phyloP scores from a whole-genome alignment of 441 rosid genomes.

The Gossypium laxum region DNA sequence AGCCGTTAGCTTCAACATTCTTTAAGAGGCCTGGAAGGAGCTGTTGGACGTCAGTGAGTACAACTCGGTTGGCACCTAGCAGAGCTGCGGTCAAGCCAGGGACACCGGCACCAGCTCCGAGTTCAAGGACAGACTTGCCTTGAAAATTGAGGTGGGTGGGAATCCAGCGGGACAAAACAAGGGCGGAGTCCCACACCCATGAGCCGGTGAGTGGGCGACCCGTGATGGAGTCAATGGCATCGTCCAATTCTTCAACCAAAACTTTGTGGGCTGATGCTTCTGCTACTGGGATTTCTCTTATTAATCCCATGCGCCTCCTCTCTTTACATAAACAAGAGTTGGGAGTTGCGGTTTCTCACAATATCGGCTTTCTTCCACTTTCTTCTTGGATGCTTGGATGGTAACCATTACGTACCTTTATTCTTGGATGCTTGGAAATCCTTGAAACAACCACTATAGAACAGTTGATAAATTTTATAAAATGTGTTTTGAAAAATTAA shows the following conservation, averaged over 20 bases:
- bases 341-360: background rate
- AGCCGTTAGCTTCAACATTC: constrained; percentile 25
- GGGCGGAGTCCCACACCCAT: constrained; percentile 32
- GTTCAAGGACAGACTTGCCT: constrained; percentile 26
- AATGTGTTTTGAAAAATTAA: too few relatives aligned
- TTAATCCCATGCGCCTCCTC: background rate
- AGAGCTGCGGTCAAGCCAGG: constrained; percentile 25
- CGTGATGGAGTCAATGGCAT: constrained; percentile 18
- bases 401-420: too few relatives aligned
- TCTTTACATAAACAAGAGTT: background rate
- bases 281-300: constrained; percentile 2
- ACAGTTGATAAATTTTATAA: too few relatives aligned
- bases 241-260: constrained; percentile 21
- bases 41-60: constrained; percentile 22
- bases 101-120: constrained; percentile 30
- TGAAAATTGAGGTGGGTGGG: constrained; percentile 14
- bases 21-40: constrained; percentile 21
- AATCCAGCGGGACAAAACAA: constrained; percentile 24
- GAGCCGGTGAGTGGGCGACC: constrained; percentile 30
- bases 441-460: too few relatives aligned
- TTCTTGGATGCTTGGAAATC: too few relatives aligned
- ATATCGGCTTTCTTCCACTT: background rate
- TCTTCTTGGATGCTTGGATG: too few relatives aligned
- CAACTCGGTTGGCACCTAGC: constrained; percentile 21
- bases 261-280: constrained; percentile 2